A percentile compares a stretch with the other conserved stretches of the same genome.
Conservation (phyloP, 345 rosid species). For the Limnanthes douglasii region DNA sequence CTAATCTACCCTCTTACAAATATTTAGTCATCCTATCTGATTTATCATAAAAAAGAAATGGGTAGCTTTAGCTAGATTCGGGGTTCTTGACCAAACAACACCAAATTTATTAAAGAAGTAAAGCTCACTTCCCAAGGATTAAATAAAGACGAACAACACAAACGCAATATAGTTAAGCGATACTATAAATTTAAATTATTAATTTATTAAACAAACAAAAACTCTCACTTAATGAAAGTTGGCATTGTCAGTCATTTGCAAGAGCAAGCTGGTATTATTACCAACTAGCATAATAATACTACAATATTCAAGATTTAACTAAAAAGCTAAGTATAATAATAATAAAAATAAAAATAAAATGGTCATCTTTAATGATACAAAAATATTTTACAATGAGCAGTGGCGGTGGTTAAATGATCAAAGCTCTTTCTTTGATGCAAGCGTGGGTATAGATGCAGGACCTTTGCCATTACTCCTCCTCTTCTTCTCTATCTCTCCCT, state of each 20-base stretch:
- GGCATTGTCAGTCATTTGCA: conserved; percentile 59
- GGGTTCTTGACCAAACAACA: conserved; percentile 37
- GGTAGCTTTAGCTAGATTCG: conserved; percentile 29
- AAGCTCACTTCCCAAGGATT: conserved; percentile 29
- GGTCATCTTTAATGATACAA: conserved; percentile 4
- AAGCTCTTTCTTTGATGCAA: conserved; percentile 83
- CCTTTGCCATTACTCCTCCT: conserved; percentile 20
- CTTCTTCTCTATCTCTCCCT: conserved; percentile 15
- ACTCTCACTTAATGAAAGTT: conserved; percentile 27
- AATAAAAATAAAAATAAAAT: background rate
- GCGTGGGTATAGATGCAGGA: conserved; percentile 90
- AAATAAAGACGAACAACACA: conserved; percentile 8
- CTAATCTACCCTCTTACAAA: too few relatives aligned
- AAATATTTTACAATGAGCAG: conserved; percentile 36
- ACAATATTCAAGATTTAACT: conserved; percentile 5
- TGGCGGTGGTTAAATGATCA: conserved; percentile 96
- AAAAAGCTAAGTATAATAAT: too few relatives aligned
- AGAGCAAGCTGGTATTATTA: conserved; percentile 19
- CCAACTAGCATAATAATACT: conserved; percentile 6
- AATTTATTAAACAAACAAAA: conserved; percentile 8
- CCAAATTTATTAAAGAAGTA: conserved; percentile 13
- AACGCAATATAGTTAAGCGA: too few relatives aligned
- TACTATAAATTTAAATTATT: too few relatives aligned
- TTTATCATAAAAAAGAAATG: too few relatives aligned
- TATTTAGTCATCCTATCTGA: too few relatives aligned